Percentiles rank a stretch among this genome's conserved stretches.
Conservation (phyloP, 768 basidiomycete species). For the Termitomyces sp. region DNA sequence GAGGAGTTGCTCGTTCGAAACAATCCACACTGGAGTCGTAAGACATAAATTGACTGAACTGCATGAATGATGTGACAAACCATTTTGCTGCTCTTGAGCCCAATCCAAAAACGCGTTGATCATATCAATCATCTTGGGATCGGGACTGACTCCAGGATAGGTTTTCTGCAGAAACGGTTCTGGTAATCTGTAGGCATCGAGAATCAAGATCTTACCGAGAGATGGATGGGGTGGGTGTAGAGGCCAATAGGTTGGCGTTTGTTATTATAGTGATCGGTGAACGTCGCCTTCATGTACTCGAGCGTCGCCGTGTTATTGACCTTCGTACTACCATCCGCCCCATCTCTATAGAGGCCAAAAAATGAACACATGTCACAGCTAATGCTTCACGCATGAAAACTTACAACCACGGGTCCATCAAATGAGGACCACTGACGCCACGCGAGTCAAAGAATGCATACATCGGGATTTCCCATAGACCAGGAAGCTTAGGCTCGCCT, state of each 20-base stretch:
- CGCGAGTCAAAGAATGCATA: constrained; percentile 65
- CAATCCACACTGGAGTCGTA: constrained; percentile 57
- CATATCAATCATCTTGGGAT: constrained; percentile 55
- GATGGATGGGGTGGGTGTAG: constrained; percentile 78
- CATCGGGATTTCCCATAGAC: constrained; percentile 86
- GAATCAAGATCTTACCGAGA: constrained; percentile 37
- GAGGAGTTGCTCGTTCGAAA: constrained; percentile 65
- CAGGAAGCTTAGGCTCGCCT: constrained; percentile 66
- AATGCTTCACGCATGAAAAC: constrained; percentile 17
- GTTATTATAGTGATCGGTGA: constrained; percentile 66
- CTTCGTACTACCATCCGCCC: constrained; percentile 42
- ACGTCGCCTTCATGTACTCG: constrained; percentile 68
- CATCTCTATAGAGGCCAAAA: constrained; percentile 31
- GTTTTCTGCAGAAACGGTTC: constrained; percentile 28
- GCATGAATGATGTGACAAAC: constrained; percentile 23
- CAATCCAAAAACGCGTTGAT: constrained; percentile 79
- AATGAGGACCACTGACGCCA: constrained; percentile 51
- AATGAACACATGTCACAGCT: not conserved
- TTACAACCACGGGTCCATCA: constrained; percentile 84
- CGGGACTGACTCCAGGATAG: constrained; percentile 51
- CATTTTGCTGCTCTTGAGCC: constrained; percentile 67
- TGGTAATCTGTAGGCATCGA: not conserved
- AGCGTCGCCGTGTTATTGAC: constrained; percentile 61
- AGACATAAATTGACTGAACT: not conserved
- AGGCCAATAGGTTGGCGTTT: constrained; percentile 78